Conservation (phyloP, 805 yeast species). For the Pichia pseudocactophila region DNA sequence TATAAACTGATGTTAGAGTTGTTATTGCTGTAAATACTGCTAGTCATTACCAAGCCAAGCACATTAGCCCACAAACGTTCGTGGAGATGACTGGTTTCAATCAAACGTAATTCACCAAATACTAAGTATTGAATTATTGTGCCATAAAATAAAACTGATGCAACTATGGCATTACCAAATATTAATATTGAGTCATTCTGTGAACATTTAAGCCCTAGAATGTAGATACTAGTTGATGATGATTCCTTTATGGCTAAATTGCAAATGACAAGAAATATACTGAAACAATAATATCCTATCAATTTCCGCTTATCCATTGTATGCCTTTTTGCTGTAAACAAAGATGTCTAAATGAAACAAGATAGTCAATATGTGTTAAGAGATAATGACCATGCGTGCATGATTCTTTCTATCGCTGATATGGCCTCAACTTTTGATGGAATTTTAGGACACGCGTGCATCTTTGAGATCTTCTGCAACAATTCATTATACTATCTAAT, state of each 20-base stretch:
- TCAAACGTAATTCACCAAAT: conserved; percentile 66
- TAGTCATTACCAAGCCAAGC: conserved; percentile 51
- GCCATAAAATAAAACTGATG: conserved; percentile 30
- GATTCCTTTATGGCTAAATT: too few relatives aligned
- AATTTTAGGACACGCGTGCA: too few relatives aligned
- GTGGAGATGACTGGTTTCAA: conserved; percentile 68
- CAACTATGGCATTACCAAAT: conserved; percentile 36
- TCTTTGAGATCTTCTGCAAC: too few relatives aligned
- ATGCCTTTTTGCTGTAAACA: too few relatives aligned
- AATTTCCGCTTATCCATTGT: conserved; percentile 7
- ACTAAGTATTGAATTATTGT: conserved; percentile 42
- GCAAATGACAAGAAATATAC: conserved; percentile 17
- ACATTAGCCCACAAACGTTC: conserved; percentile 59
- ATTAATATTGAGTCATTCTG: conserved; percentile 39
- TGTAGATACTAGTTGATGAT: conserved; percentile 37
- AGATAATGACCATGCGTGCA: too few relatives aligned
- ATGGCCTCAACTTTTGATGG: too few relatives aligned
- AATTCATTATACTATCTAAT: too few relatives aligned
- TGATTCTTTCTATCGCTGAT: too few relatives aligned
- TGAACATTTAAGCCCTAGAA: conserved; percentile 42
- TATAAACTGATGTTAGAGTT: conserved; percentile 30
- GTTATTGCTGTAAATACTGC: conserved; percentile 34
- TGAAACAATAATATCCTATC: conserved; percentile 19
- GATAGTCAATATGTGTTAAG: too few relatives aligned
- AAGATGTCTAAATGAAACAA: too few relatives aligned